These are phyloP conservation scores for Carex kokanica DNA, from an alignment of 176 grass and related monocot species.

Conservation along the genomic window DNA sequence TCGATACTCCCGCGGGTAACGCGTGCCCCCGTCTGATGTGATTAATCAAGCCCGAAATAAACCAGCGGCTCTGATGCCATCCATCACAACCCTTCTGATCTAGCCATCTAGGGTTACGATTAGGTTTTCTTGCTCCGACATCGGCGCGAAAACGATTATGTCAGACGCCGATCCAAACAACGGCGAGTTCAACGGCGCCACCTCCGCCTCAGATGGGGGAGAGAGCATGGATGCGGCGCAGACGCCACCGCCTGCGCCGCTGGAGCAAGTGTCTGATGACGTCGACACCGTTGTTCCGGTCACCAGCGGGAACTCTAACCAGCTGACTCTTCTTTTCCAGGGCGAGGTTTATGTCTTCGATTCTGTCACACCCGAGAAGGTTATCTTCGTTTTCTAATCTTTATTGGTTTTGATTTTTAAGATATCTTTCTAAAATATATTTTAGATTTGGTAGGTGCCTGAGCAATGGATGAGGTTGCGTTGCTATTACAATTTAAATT, in stretches of 20 bases:
- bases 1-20: background rate
- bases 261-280: conserved; percentile 37
- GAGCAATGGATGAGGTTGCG: background rate
- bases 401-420: background rate
- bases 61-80: conserved; percentile 23
- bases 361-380: conserved; percentile 79
- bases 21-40: conserved; percentile 15
- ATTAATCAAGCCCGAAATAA: conserved; percentile 12
- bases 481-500: background rate
- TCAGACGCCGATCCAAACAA: conserved; percentile 31
- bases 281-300: conserved; percentile 37
- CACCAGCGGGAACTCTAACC: conserved; percentile 44
- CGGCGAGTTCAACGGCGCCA: conserved; percentile 34
- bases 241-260: conserved; percentile 4
- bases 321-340: conserved; percentile 91
- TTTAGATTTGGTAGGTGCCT: background rate
- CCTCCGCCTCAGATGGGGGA: conserved; percentile 5
- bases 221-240: conserved; percentile 28
- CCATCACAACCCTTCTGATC: conserved; percentile 30
- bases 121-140: conserved; percentile 16
- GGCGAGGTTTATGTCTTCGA: conserved; percentile 98
- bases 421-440: background rate
- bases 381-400: background rate
- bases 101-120: conserved; percentile 48
- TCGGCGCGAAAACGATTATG: conserved; percentile 38